Evolutionary conservation across 257 asterid species (phyloP), one percentile per base, ranked within the genome.

Genomic region (Eucommia ulmoides): DNA sequence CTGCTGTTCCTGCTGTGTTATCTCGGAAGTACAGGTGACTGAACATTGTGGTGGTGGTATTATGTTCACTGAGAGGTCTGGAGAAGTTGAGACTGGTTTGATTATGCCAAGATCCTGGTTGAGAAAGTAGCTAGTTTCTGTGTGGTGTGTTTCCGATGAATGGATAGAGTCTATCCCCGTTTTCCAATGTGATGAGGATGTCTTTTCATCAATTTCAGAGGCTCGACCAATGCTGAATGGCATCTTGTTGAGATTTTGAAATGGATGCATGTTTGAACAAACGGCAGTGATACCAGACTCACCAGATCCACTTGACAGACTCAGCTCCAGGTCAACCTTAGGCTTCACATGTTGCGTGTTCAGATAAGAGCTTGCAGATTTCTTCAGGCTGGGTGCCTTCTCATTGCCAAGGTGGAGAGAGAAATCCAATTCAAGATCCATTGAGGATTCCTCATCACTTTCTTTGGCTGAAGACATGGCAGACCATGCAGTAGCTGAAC

Each of bases 1-100:
- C 70, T 74, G 85, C 71, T 82, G 84, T 33, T 70, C 80, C 33
- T 59, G 69, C 48, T 73, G 72, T 17, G 86, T 70, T 77, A 78
- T 74, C 88, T 93, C 93, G 82, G 96, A 91, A 91, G 94, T 57
- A 70, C 91, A 89, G 93, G 98, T 82, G 85, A 79, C 88, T 69
- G 93, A 74, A 85, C 94, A 82, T 71, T 77, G 80, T 59, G 84
- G 85, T 55, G 77, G 52, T 56, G 91, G 67, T 58, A 74, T 56
- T 41, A 67, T 18, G 58, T 87, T 76, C 5, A 79, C 52, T 45
- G 85, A 80, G 70, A 69, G 79, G 50, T 72, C 75, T 45, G 70
- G 80, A 58, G 92, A 60, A 33, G 45, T 45, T 24, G 58, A 41
- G 52, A 72, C 54, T 50, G 71, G 63, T 29, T 64, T 72, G 45